Evolutionary conservation across 2,329 filamentous ascomycete species (phyloP), one percentile per base, ranked within the genome.

Genomic region (Aspergillus sp.): DNA sequence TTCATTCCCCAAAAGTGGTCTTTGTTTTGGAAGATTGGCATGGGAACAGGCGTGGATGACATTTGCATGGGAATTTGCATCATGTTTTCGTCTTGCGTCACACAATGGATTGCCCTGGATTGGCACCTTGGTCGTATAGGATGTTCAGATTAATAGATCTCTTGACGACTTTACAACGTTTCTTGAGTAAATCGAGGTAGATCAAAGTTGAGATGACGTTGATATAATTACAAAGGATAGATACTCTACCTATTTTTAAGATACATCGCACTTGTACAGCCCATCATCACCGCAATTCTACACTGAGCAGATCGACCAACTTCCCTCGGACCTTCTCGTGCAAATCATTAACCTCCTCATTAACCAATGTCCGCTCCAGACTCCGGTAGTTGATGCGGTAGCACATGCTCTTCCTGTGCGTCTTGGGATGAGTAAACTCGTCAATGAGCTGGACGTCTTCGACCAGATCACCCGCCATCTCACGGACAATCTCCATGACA

Each of bases 361-460:
- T 93, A 7, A 86, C 95, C 65, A 98, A 71, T 2, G 91, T 98
- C 61, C 86, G 79, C 73, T 96, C 91, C 54, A 95, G 71, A 66
- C 90, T 95, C 52, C 93, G 81, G 70, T 98, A 98, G 62, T 91
- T 91, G 67, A 97, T 85, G 50, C 90, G 79, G 67, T 96, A 98
- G 68, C 89, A 95, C 72, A 93, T 69, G 71, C 90, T 96, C 70
- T 79, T 85, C 54, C 86, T 77, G 4, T 85, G 83, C 13, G 86
- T 90, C 71, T 87, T 90, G 32, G 90, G 90, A 67, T 97, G 90
- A 38, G 79, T 82, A 66, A 97, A 98, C 62, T 88, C 80, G 67
- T 97, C 93, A 41, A 88, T 81, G 27, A 94, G 74, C 48, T 74
- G 76, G 40, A 97, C 91, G 64, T 95, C 89, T 69, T 98, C 93